These are phyloP conservation scores for Trichomonas gallinae DNA, from an alignment of 208 protist species.

Conservation along the genomic window DNA sequence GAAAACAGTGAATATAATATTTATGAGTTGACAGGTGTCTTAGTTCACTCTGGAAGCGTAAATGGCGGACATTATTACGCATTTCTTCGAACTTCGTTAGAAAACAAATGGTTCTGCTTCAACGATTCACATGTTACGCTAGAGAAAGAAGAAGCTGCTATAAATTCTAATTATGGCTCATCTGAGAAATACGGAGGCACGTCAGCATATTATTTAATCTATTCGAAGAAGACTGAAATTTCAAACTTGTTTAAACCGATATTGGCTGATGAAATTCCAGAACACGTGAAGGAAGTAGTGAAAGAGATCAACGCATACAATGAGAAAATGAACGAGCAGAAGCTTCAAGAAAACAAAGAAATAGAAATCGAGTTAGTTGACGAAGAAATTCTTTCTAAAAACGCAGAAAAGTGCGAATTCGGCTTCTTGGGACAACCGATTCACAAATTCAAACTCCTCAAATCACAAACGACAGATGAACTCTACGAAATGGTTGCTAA, in stretches of 20 bases:
- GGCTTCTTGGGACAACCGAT: too few species aligned
- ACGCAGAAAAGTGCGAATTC: not conserved
- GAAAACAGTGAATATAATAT: not conserved
- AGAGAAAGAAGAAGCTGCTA: not conserved
- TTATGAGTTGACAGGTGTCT: not conserved
- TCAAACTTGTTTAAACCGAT: not conserved
- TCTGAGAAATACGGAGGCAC: not conserved
- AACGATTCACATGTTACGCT: not conserved
- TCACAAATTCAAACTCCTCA: too few species aligned
- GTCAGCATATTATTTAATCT: not conserved
- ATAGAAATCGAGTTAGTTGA: not conserved
- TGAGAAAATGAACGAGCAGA: not conserved
- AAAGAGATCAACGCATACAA: not conserved
- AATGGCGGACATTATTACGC: constrained; percentile 22
- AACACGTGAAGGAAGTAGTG: not conserved
- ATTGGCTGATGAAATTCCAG: not conserved
- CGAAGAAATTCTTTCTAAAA: not conserved
- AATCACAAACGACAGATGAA: not conserved
- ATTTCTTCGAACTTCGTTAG: not conserved
- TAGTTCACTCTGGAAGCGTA: not conserved
- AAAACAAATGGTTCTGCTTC: not conserved
- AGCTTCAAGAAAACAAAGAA: not conserved
- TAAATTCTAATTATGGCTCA: not conserved
- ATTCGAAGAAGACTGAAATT: not conserved
- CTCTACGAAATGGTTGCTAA: not conserved